Evolutionary conservation across 2,329 filamentous ascomycete species (phyloP).

Genomic region (Plenodomus lindquistii): DNA sequence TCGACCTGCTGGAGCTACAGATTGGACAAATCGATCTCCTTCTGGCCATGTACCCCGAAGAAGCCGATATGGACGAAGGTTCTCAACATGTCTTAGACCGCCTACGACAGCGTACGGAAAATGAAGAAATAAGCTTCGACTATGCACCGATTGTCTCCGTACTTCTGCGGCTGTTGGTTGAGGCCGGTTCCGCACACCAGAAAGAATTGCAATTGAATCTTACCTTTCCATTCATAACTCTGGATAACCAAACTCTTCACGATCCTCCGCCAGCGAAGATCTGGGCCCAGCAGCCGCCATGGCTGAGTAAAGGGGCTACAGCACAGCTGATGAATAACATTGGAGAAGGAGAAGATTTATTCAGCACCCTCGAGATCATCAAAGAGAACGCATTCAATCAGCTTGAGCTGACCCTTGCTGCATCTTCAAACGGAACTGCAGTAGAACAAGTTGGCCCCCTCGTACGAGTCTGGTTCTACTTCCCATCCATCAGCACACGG

Average conservation of each 20-base stretch:
- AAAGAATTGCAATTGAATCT: constrained; percentile 22
- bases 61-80: constrained; percentile 15
- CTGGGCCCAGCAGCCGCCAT: constrained; percentile 26
- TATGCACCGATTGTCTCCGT: constrained; percentile 14
- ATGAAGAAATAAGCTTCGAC: background rate
- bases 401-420: background rate
- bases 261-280: constrained; percentile 26
- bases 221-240: constrained; percentile 20
- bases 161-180: constrained; percentile 16
- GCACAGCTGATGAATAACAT: constrained; percentile 14
- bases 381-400: constrained; percentile 18
- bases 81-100: constrained; percentile 11
- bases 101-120: constrained; percentile 9
- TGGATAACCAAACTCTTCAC: constrained; percentile 5
- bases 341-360: constrained; percentile 18
- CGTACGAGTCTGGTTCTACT: constrained; percentile 65
- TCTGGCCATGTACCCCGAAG: constrained; percentile 34
- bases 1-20: constrained; percentile 30
- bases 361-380: constrained; percentile 27
- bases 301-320: constrained; percentile 27
- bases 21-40: constrained; percentile 35
- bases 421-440: background rate
- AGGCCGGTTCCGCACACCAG: background rate
- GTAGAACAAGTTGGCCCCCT: constrained; percentile 21
- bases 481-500: constrained; percentile 63